A percentile compares a stretch with the other conserved stretches of the same genome.
Conservation (phyloP, 176 grass and related monocot genomes). For the Areca catechu region DNA sequence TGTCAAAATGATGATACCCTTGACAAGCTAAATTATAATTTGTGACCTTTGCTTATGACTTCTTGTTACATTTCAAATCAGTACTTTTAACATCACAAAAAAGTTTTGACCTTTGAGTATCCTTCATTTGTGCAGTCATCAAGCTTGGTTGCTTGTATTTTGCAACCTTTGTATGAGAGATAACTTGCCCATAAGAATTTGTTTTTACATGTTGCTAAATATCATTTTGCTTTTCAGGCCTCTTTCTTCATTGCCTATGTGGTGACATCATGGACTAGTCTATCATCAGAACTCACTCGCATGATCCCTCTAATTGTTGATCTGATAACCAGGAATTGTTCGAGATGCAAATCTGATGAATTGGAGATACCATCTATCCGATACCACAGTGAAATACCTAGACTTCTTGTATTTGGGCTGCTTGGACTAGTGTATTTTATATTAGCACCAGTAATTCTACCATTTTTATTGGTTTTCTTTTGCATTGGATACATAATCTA, state of each 20-base stretch:
- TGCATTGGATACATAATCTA: constrained; percentile 91
- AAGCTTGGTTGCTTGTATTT: too few species aligned
- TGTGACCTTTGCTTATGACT: background rate
- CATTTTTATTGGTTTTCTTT: constrained; percentile 85
- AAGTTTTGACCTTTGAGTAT: too few species aligned
- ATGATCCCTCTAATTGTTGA: constrained; percentile 38
- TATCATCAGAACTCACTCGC: constrained; percentile 74
- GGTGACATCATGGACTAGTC: constrained; percentile 88
- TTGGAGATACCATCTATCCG: constrained; percentile 54
- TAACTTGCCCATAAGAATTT: background rate
- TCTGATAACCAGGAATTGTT: constrained; percentile 39
- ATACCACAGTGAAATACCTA: constrained; percentile 92
- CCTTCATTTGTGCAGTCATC: too few species aligned
- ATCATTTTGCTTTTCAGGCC: constrained; percentile 35
- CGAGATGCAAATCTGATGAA: constrained; percentile 44
- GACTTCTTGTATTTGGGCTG: constrained; percentile 82
- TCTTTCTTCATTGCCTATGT: constrained; percentile 95
- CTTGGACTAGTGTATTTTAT: constrained; percentile 76
- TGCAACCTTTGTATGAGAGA: too few species aligned
- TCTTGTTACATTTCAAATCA: too few species aligned
- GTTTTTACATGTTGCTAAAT: constrained; percentile 19
- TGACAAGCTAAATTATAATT: background rate
- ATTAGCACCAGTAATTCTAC: constrained; percentile 80
- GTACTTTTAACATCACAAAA: too few species aligned
- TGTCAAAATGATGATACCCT: too few species aligned